Conservation (phyloP, 2,329 filamentous ascomycete species). For the Alternaria atra region DNA sequence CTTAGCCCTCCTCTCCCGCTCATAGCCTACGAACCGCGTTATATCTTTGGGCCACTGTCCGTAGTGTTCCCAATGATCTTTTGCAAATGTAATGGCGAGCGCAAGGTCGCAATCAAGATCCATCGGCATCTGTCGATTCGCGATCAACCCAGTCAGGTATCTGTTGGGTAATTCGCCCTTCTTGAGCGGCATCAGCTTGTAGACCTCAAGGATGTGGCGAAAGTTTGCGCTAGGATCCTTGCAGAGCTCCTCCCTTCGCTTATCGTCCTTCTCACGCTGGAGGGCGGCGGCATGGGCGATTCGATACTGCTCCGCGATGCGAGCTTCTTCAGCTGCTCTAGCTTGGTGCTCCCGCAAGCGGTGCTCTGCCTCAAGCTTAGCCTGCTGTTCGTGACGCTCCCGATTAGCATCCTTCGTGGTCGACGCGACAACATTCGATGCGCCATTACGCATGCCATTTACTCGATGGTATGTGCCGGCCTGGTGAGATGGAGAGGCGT, state of each 20-base stretch:
- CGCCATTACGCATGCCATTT: background rate
- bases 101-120: conserved; percentile 15
- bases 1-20: background rate
- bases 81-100: conserved; percentile 21
- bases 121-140: conserved; percentile 17
- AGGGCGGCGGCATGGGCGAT: background rate
- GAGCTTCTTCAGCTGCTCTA: background rate
- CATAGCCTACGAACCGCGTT: background rate
- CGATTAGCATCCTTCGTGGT: background rate
- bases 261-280: conserved; percentile 2
- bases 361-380: background rate
- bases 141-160: conserved; percentile 15
- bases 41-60: conserved; percentile 9
- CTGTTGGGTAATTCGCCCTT: background rate
- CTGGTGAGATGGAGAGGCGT: background rate
- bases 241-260: conserved; percentile 9
- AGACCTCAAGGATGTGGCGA: conserved; percentile 17
- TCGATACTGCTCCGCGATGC: background rate
- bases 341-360: background rate
- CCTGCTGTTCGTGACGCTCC: background rate
- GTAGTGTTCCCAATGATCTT: conserved; percentile 21
- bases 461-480: background rate
- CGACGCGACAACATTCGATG: background rate
- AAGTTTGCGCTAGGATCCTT: conserved; percentile 17
- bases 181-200: background rate